phyloP scores from a whole-genome alignment of 1,284 basidiomycete species.

The Fistulina hepatica region DNA sequence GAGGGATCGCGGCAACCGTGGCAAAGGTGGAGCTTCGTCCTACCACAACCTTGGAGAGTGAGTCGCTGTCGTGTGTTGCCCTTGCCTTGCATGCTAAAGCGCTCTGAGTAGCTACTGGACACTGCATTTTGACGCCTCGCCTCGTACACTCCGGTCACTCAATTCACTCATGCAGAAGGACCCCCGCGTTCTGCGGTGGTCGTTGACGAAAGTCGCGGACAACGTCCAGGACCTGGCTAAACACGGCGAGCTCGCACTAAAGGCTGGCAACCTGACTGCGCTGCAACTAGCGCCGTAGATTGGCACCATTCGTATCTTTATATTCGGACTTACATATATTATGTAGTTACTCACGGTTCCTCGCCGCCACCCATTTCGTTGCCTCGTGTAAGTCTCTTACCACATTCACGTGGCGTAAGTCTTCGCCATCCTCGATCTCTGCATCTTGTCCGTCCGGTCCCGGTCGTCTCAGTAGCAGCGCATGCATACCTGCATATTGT shows the following conservation, averaged over 20 bases:
- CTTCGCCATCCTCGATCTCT: conserved; percentile 32
- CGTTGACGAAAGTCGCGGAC: conserved; percentile 70
- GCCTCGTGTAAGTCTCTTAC: conserved; percentile 34
- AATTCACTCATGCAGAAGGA: conserved; percentile 62
- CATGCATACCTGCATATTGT: conserved; percentile 41
- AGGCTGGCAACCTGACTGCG: conserved; percentile 11
- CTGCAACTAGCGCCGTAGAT: conserved; percentile 8
- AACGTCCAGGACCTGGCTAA: conserved; percentile 56
- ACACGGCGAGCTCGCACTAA: conserved; percentile 23
- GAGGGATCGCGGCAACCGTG: conserved; percentile 49
- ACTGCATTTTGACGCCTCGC: conserved; percentile 81
- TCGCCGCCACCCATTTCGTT: conserved; percentile 16
- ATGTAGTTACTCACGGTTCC: conserved; percentile 6
- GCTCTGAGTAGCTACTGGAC: conserved; percentile 67
- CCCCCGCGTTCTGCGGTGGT: conserved; percentile 76
- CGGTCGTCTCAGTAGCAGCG: conserved; percentile 43
- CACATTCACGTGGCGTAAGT: conserved; percentile 27
- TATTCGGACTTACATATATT: neutral
- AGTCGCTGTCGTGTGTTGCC: conserved; percentile 26
- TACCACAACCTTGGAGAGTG: conserved; percentile 67
- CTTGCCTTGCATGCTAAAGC: conserved; percentile 5
- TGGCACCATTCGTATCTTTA: neutral
- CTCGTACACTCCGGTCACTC: conserved; percentile 52
- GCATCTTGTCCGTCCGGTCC: conserved; percentile 39
- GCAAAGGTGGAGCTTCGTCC: neutral